Evolutionary conservation across 352 stramenopile species (phyloP).

Genomic region (Phytophthora hibernalis): DNA sequence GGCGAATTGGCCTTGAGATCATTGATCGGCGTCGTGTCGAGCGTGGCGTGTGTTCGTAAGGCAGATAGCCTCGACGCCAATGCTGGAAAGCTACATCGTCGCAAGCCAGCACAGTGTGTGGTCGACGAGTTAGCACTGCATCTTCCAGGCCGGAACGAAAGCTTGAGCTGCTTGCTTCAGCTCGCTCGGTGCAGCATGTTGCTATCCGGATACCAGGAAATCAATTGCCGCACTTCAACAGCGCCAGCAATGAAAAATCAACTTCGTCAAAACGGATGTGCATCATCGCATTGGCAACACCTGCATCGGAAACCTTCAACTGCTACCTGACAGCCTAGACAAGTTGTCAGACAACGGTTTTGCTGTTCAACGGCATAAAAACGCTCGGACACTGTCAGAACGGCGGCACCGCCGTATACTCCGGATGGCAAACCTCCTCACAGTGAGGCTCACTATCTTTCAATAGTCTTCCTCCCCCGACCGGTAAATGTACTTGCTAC

Average conservation of each 20-base stretch:
- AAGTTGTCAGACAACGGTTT: slow-evolving; percentile 12
- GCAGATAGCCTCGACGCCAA: not conserved
- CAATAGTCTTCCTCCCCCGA: not conserved
- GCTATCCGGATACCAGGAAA: too few relatives aligned
- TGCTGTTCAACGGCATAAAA: slow-evolving; percentile 22
- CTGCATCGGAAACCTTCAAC: slow-evolving; percentile 17
- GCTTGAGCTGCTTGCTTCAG: too few relatives aligned
- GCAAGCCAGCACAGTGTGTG: slow-evolving; percentile 9
- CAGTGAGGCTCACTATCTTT: not conserved
- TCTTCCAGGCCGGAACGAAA: slow-evolving; percentile 10
- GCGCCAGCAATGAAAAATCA: not conserved
- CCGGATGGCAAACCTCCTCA: slow-evolving; percentile 18
- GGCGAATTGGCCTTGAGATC: slow-evolving; percentile 5
- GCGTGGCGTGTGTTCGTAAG: slow-evolving; percentile 2
- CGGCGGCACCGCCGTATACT: slow-evolving; percentile 22
- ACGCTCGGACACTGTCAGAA: slow-evolving; percentile 7
- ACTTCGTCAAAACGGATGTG: slow-evolving; percentile 15
- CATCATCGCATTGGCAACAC: slow-evolving; percentile 15
- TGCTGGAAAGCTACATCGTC: slow-evolving; percentile 8
- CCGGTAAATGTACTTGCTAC: slow-evolving; percentile 18
- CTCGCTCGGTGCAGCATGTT: too few relatives aligned
- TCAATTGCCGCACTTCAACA: not conserved
- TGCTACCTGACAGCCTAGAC: too few relatives aligned
- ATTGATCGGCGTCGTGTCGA: slow-evolving; percentile 19
- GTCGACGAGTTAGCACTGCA: slow-evolving; percentile 20